phyloP scores from a whole-genome alignment of 2,329 filamentous ascomycete genomes.

The Hymenoscyphus salicellus region DNA sequence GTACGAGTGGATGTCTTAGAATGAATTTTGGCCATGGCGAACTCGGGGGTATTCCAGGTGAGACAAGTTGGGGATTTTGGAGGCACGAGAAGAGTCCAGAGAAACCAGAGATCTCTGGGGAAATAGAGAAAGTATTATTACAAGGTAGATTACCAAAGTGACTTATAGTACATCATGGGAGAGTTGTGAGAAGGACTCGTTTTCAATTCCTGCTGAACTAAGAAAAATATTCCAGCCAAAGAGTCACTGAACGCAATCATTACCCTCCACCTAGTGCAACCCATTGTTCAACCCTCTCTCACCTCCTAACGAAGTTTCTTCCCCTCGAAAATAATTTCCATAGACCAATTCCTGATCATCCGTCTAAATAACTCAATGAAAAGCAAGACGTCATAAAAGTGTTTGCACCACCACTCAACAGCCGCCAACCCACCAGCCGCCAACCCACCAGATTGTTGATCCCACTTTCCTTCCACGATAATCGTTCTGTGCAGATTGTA shows the following conservation, averaged over 20 bases:
- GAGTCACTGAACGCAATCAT: background rate
- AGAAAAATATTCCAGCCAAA: background rate
- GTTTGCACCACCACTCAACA: background rate
- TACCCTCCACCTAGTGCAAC: background rate
- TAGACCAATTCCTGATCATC: background rate
- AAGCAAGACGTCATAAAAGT: slow-evolving; percentile 1
- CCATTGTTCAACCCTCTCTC: too few species aligned
- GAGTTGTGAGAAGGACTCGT: background rate
- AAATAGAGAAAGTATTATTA: background rate
- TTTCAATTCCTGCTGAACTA: background rate
- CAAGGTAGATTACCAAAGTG: background rate
- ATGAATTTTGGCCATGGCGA: too few species aligned
- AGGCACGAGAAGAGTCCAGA: background rate
- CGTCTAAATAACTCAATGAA: background rate
- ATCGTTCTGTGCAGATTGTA: background rate
- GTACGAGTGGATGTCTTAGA: too few species aligned
- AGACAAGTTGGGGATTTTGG: background rate
- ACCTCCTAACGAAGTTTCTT: background rate
- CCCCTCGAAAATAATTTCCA: background rate
- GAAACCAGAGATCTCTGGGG: background rate
- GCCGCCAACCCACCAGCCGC: background rate
- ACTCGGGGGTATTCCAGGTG: background rate
- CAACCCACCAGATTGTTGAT: background rate
- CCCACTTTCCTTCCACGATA: slow-evolving; percentile 3
- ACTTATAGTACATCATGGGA: background rate